phyloP scores from a whole-genome alignment of 805 yeast species.

The Scheffersomyces amazonensis region DNA sequence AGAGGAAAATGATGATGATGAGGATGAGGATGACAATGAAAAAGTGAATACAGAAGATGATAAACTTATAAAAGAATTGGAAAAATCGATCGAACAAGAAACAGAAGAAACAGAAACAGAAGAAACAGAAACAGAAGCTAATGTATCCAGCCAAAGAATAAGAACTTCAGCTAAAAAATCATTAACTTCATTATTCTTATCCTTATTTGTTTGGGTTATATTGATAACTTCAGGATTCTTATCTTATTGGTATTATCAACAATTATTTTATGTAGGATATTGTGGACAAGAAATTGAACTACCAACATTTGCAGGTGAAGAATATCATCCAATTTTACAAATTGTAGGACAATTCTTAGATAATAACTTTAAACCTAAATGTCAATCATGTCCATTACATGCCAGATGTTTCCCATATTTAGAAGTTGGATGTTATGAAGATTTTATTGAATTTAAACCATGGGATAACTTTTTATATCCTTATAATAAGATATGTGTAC shows the following conservation, averaged over 20 bases:
- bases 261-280: constrained; percentile 62
- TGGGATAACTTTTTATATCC: constrained; percentile 63
- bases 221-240: constrained; percentile 37
- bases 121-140: background rate
- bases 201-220: constrained; percentile 27
- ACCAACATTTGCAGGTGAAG: constrained; percentile 35
- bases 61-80: constrained; percentile 11
- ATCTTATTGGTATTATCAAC: constrained; percentile 63
- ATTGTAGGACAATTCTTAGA: constrained; percentile 46
- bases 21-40: constrained; percentile 5
- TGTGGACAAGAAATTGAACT: constrained; percentile 63
- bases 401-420: constrained; percentile 68
- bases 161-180: background rate
- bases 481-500: constrained; percentile 51
- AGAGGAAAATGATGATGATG: background rate
- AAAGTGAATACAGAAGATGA: constrained; percentile 16
- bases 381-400: constrained; percentile 78
- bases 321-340: constrained; percentile 24
- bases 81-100: constrained; percentile 7
- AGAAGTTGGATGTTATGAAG: constrained; percentile 67
- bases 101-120: constrained; percentile 7
- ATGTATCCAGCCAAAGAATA: background rate
- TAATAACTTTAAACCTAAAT: constrained; percentile 49
- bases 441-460: constrained; percentile 50
- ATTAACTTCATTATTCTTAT: constrained; percentile 5